A percentile compares a stretch with the other conserved stretches of the same genome.
Conservation (phyloP, 106 monocot genomes). For the Gastrodia elata region DNA sequence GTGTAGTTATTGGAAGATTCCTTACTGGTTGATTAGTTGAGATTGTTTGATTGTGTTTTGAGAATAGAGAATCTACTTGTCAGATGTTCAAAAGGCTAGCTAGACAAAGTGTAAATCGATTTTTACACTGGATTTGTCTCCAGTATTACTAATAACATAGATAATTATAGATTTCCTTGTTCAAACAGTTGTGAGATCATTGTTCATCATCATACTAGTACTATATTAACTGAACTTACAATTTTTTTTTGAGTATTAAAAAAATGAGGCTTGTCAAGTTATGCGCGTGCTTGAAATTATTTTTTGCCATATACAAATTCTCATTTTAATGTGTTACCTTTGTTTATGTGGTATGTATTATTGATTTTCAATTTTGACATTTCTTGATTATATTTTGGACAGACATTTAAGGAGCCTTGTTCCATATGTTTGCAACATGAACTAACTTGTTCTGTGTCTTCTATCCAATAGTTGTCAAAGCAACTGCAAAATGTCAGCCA, state of each 20-base stretch:
- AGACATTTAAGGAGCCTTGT: neutral
- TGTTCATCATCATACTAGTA: neutral
- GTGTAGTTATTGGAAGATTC: neutral
- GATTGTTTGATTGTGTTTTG: neutral
- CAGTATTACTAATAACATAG: neutral
- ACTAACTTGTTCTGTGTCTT: slow-evolving; percentile 8
- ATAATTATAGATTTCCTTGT: neutral
- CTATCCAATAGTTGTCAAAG: slow-evolving; percentile 58
- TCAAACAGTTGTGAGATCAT: neutral
- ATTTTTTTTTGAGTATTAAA: neutral
- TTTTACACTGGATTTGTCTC: neutral
- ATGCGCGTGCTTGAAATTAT: neutral
- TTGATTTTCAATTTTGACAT: neutral
- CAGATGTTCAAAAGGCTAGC: neutral
- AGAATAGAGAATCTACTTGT: neutral
- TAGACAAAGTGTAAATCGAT: neutral
- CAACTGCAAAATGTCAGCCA: slow-evolving; percentile 59
- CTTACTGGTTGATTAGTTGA: neutral
- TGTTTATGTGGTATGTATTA: neutral
- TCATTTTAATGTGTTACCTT: neutral
- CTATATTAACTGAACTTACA: neutral
- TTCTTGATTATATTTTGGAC: neutral
- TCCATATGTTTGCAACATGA: neutral
- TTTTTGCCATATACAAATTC: neutral
- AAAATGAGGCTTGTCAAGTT: neutral